These are phyloP conservation scores for Gardenia jasminoides DNA, from an alignment of 257 asterid species.

Conservation along the genomic window DNA sequence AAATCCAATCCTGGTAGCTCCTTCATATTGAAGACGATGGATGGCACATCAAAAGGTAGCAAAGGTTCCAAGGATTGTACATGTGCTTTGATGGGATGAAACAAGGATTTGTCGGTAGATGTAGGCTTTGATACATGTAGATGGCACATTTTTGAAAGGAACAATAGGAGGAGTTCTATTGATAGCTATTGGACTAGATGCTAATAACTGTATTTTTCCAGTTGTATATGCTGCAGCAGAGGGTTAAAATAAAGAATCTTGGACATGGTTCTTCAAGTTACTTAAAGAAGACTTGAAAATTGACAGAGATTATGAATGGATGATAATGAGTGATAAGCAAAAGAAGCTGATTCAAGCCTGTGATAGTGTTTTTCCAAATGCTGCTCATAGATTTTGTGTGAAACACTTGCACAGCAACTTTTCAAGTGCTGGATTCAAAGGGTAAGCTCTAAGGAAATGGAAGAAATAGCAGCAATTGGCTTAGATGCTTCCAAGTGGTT, in stretches of 20 bases:
- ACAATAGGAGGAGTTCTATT: background rate
- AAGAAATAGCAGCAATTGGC: background rate
- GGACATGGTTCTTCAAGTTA: background rate
- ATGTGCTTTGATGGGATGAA: background rate
- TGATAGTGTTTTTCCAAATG: background rate
- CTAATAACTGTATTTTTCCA: background rate
- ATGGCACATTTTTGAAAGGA: background rate
- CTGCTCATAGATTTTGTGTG: background rate
- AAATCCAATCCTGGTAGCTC: background rate
- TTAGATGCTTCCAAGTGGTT: background rate
- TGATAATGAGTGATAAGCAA: background rate
- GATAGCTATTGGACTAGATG: background rate
- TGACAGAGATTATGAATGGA: background rate
- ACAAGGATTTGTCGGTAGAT: background rate
- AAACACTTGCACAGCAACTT: background rate
- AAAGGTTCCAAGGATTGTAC: background rate
- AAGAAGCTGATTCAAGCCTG: background rate
- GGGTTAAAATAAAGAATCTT: background rate
- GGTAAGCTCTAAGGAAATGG: background rate
- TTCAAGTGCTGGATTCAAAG: background rate
- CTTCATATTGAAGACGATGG: background rate
- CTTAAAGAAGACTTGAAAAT: background rate
- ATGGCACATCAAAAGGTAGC: background rate
- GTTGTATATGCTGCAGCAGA: background rate
- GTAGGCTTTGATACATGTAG: background rate